Conservation (phyloP, 495 filamentous ascomycete species). For the Daldinia loculata region DNA sequence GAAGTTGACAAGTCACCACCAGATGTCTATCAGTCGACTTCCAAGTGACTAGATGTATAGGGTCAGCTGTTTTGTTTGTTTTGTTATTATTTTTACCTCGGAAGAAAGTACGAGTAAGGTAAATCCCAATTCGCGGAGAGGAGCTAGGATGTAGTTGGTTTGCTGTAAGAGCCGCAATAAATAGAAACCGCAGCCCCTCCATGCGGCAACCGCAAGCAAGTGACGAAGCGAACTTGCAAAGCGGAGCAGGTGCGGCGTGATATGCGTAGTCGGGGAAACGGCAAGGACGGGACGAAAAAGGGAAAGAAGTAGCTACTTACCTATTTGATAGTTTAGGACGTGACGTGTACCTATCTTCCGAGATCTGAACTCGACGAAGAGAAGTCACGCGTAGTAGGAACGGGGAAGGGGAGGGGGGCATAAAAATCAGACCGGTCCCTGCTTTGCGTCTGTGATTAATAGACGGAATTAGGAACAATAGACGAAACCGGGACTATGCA, state of each 20-base stretch:
- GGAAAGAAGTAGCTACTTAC: slow-evolving; percentile 20
- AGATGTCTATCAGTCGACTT: slow-evolving; percentile 30
- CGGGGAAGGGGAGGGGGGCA: neutral
- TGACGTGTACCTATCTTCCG: slow-evolving; percentile 11
- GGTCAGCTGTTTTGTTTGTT: slow-evolving; percentile 24
- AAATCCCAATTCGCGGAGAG: slow-evolving; percentile 1
- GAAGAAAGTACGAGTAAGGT: slow-evolving; percentile 19
- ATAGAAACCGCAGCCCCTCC: neutral
- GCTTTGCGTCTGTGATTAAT: slow-evolving; percentile 23
- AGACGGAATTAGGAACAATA: slow-evolving; percentile 35
- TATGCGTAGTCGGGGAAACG: neutral
- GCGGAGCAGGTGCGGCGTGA: slow-evolving; percentile 14
- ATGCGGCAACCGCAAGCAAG: slow-evolving; percentile 23
- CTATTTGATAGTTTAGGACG: slow-evolving; percentile 22
- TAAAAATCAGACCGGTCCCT: slow-evolving; percentile 18
- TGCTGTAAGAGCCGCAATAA: slow-evolving; percentile 36
- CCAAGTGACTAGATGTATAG: slow-evolving; percentile 4
- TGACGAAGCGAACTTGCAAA: slow-evolving; percentile 15
- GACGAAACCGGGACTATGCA: slow-evolving; percentile 40
- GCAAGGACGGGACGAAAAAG: neutral
- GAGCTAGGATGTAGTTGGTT: slow-evolving; percentile 25
- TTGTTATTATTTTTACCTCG: neutral
- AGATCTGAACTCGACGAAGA: slow-evolving; percentile 24
- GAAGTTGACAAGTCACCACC: slow-evolving; percentile 13
- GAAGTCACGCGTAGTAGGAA: slow-evolving; percentile 27